A percentile compares a stretch with the other conserved stretches of the same genome.
Evolutionary conservation across 2,329 filamentous ascomycete species (phyloP).

Genomic region (Volutella citrinella): DNA sequence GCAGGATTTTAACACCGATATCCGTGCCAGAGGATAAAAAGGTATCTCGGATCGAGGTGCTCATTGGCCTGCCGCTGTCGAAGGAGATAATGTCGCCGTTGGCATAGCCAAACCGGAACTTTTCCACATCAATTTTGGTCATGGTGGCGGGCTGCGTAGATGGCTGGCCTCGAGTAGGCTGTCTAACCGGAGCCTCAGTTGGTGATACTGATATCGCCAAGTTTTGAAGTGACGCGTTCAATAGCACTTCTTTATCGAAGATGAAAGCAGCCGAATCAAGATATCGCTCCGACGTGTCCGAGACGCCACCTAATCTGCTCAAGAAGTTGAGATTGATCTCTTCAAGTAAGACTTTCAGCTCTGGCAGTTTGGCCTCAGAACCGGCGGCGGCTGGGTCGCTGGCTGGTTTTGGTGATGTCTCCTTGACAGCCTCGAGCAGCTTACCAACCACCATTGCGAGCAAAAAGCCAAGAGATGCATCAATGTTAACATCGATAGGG

Average conservation of each 20-base stretch:
- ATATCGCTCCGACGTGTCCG: conserved; percentile 47
- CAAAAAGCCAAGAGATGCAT: conserved; percentile 55
- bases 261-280: conserved; percentile 39
- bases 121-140: conserved; percentile 47
- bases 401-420: conserved; percentile 14
- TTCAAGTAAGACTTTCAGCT: conserved; percentile 44
- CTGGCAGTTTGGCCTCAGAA: conserved; percentile 21
- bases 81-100: conserved; percentile 63
- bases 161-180: conserved; percentile 10
- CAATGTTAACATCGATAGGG: conserved; percentile 51
- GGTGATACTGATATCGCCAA: conserved; percentile 31
- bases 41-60: conserved; percentile 56
- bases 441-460: conserved; percentile 49
- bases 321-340: conserved; percentile 55
- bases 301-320: conserved; percentile 50
- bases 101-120: conserved; percentile 61
- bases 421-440: conserved; percentile 44
- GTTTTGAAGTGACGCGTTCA: conserved; percentile 48
- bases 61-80: conserved; percentile 54
- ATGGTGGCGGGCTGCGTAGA: conserved; percentile 26
- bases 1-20: conserved; percentile 51
- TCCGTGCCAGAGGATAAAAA: conserved; percentile 57
- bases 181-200: conserved; percentile 12
- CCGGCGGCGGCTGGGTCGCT: conserved; percentile 4
- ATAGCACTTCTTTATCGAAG: conserved; percentile 48